phyloP scores from a whole-genome alignment of 306 rosid species.

The Cucurbita argyrosperma region DNA sequence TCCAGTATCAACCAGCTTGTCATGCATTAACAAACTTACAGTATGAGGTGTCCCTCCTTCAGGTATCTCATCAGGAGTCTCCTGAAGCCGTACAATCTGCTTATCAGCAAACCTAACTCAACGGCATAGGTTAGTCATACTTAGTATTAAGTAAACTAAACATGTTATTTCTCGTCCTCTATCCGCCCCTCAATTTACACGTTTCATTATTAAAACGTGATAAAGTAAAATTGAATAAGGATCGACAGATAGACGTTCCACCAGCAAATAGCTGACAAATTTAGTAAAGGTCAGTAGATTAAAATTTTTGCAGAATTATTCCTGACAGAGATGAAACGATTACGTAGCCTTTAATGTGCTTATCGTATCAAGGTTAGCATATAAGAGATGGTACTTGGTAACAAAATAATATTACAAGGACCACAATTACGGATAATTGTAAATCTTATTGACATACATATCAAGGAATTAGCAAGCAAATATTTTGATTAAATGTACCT shows the following conservation, averaged over 20 bases:
- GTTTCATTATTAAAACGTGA: not conserved
- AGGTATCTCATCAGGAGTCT: slow-evolving; percentile 95
- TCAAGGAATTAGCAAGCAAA: not conserved
- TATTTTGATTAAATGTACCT: not conserved
- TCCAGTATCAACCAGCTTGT: slow-evolving; percentile 83
- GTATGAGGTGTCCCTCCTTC: slow-evolving; percentile 99
- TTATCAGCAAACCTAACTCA: slow-evolving; percentile 66
- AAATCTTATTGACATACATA: not conserved
- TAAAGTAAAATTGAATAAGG: not conserved
- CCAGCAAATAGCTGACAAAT: not conserved
- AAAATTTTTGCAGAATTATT: not conserved
- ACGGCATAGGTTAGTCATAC: slow-evolving; percentile 3
- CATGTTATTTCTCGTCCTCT: not conserved
- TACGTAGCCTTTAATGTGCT: not conserved
- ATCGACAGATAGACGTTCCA: not conserved
- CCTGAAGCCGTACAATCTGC: slow-evolving; percentile 96
- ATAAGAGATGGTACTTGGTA: not conserved
- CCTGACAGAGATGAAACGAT: not conserved
- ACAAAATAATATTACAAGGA: not conserved
- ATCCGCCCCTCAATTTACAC: not conserved
- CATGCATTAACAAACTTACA: slow-evolving; percentile 89
- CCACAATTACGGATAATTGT: not conserved
- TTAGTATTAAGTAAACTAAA: not conserved
- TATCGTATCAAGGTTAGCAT: not conserved
- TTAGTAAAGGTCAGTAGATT: not conserved